phyloP scores from a whole-genome alignment of 129 eudicot genomes.

The Heracleum sosnowskyi region DNA sequence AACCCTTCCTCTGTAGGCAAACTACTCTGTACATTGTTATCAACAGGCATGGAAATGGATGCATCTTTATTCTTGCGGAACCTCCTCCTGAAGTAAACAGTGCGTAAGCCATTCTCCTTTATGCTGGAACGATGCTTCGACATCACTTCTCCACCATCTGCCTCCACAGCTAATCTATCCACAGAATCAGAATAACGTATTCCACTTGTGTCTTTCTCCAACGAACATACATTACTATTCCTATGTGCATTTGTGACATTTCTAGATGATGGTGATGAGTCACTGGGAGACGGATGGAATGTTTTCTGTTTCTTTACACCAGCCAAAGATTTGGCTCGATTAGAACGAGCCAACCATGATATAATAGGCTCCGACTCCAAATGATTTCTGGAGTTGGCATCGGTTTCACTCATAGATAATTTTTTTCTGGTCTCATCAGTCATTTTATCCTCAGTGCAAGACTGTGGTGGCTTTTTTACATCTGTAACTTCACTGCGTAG shows the following conservation, averaged over 20 bases:
- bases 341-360: slow-evolving; percentile 71
- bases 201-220: slow-evolving; percentile 27
- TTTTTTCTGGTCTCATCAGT: slow-evolving; percentile 17
- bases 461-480: slow-evolving; percentile 21
- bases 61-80: slow-evolving; percentile 27
- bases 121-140: slow-evolving; percentile 29
- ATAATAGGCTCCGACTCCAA: slow-evolving; percentile 82
- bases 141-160: slow-evolving; percentile 20
- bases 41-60: slow-evolving; percentile 3
- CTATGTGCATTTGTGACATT: slow-evolving; percentile 21
- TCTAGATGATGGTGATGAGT: slow-evolving; percentile 17
- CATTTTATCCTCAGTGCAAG: slow-evolving; percentile 12
- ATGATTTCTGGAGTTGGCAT: slow-evolving; percentile 17
- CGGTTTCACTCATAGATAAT: slow-evolving; percentile 17
- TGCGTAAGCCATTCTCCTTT: slow-evolving; percentile 19
- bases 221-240: slow-evolving; percentile 15
- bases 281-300: slow-evolving; percentile 13
- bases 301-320: slow-evolving; percentile 43
- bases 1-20: background rate
- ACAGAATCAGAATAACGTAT: slow-evolving; percentile 24
- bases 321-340: slow-evolving; percentile 40
- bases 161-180: slow-evolving; percentile 18
- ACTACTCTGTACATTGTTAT: slow-evolving; percentile 10
- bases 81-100: slow-evolving; percentile 77
- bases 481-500: slow-evolving; percentile 73